Evolutionary conservation across 768 basidiomycete genomes (phyloP), one percentile per base, ranked within the genome.

Genomic region (Macrolepiota albuminosa): DNA sequence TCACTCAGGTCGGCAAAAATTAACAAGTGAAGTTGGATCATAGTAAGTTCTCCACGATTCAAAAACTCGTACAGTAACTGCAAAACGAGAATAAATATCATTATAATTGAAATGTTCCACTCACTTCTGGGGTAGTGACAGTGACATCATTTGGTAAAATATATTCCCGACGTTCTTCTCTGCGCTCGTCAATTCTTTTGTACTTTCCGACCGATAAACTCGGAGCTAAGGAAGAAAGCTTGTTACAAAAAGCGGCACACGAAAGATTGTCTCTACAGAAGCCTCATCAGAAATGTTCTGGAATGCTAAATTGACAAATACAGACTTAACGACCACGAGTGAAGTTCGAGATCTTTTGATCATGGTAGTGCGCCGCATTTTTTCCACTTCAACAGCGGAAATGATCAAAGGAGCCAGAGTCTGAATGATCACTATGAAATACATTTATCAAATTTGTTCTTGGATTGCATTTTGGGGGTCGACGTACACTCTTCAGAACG

Each of bases 1-100:
- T 75, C 72, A 61, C 71, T 67, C 55, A 76, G 64, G 29, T 63
- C 73, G 50, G 68, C 65, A 52, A 85, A 71, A 18, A 84, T 69
- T 52, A 86, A 60, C 26, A 77, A 64, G 61, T 77, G 73, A 31
- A 81, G 58, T 63, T 84, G 79, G 8, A 75, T 70, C 53, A 84
- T 72, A 31, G 74, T 65, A 58, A 82, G 68, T 26, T 68, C 67
- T 26, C 76, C 76, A 48, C 64, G 67, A 6, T 66, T 51, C 13
- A 84, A 64, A 42, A 74, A 77, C 48, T 74, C 69, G 29, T 79
- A 71, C 33, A 84, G 66, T 31, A 73, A 63, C 81, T 83, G 48
- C 43, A 54, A 37, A 50, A 48, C 54, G 39, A 50, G 54, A 45
- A 58, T 37, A 66, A 34, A 34, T 13, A 42, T 16, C 7, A 40